phyloP scores from a whole-genome alignment of 2,329 filamentous ascomycete genomes.

The Penicillium sp. region DNA sequence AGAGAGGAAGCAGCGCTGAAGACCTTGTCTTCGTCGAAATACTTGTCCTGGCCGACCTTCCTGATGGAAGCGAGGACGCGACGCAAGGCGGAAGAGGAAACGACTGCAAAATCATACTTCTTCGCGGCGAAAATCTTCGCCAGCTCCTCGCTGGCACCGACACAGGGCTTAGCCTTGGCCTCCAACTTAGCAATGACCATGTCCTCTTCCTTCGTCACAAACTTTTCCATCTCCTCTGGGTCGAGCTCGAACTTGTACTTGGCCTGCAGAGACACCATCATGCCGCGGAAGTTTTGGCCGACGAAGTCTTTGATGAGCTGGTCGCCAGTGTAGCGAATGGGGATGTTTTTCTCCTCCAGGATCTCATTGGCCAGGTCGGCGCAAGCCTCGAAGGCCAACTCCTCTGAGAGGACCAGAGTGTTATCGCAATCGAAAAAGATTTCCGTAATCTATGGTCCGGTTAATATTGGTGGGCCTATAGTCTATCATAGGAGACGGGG shows the following conservation, averaged over 20 bases:
- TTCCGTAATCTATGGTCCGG: slow-evolving; percentile 58
- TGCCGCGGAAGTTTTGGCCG: slow-evolving; percentile 91
- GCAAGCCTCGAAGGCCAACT: slow-evolving; percentile 87
- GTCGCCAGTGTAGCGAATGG: slow-evolving; percentile 71
- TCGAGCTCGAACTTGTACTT: slow-evolving; percentile 72
- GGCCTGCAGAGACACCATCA: slow-evolving; percentile 74
- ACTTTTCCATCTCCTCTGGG: slow-evolving; percentile 67
- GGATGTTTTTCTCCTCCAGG: slow-evolving; percentile 63
- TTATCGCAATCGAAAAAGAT: slow-evolving; percentile 78
- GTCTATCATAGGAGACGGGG: slow-evolving; percentile 2
- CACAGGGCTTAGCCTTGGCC: slow-evolving; percentile 65
- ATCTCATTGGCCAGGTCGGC: slow-evolving; percentile 87
- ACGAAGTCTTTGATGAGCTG: slow-evolving; percentile 83
- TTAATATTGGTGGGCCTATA: slow-evolving; percentile 15
- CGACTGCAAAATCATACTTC: slow-evolving; percentile 74
- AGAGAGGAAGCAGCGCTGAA: slow-evolving; percentile 82
- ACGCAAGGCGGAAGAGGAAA: slow-evolving; percentile 75
- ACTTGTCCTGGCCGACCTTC: slow-evolving; percentile 76
- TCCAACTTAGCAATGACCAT: slow-evolving; percentile 79
- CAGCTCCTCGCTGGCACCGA: slow-evolving; percentile 66
- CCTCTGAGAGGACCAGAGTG: slow-evolving; percentile 88
- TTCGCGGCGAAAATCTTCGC: slow-evolving; percentile 60
- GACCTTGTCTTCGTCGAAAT: slow-evolving; percentile 71
- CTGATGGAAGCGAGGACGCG: slow-evolving; percentile 75
- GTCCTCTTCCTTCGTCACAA: slow-evolving; percentile 75